Conservation (phyloP, 148 eudicot species). For the Linanthus parryae region DNA sequence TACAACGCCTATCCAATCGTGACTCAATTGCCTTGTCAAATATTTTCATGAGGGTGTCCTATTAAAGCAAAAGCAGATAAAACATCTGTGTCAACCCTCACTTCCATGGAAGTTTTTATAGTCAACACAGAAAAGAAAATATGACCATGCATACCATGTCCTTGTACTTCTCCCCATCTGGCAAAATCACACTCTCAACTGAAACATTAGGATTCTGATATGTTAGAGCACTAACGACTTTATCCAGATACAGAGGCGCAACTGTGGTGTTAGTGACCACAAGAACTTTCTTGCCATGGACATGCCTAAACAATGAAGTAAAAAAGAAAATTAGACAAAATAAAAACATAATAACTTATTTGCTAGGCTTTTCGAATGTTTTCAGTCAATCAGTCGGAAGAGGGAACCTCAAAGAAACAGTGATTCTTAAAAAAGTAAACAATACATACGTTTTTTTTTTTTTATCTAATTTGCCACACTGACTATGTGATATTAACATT, state of each 20-base stretch:
- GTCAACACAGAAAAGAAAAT: background rate
- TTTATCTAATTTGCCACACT: no score
- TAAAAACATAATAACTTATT: no score
- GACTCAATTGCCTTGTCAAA: conserved; percentile 97
- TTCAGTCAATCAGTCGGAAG: no score
- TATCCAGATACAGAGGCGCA: conserved; percentile 89
- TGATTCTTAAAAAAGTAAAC: no score
- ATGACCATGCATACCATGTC: conserved; percentile 64
- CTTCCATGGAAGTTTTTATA: background rate
- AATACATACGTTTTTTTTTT: no score
- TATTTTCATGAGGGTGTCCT: conserved; percentile 91
- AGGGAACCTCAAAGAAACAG: no score
- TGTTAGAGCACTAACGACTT: conserved; percentile 78
- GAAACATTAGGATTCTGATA: conserved; percentile 70
- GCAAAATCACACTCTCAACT: conserved; percentile 81
- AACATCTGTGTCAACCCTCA: conserved; percentile 8
- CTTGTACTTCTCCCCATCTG: conserved; percentile 90
- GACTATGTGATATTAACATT: no score
- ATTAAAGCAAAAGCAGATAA: conserved; percentile 2
- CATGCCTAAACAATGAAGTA: conserved; percentile 56
- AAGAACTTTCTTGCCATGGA: conserved; percentile 89
- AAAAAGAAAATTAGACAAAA: no score
- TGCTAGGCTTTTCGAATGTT: no score
- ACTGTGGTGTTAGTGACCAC: conserved; percentile 92
- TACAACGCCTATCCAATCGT: conserved; percentile 77